Conservation (phyloP, 129 eudicot genomes). For the Flaveria bidentis region DNA sequence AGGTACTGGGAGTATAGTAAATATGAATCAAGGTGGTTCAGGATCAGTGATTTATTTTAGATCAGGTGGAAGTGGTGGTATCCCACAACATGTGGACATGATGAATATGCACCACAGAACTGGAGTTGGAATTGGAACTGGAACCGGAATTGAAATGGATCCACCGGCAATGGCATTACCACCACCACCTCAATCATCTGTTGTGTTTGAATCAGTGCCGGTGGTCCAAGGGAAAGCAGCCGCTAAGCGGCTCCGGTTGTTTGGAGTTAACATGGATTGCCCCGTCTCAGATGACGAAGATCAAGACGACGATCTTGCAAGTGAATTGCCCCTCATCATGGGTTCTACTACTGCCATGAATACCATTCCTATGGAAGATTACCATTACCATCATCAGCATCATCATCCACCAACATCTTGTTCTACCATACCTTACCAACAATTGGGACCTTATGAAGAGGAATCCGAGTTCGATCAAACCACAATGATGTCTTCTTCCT, state of each 20-base stretch:
- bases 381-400: constrained; percentile 19
- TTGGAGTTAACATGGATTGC: constrained; percentile 97
- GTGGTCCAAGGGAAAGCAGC: constrained; percentile 94
- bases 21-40: constrained; percentile 47
- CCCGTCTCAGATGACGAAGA: constrained; percentile 61
- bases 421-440: constrained; percentile 53
- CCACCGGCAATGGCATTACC: constrained; percentile 27
- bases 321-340: constrained; percentile 37
- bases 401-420: constrained; percentile 28
- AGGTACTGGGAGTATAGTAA: constrained; percentile 34
- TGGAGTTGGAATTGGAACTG: constrained; percentile 18
- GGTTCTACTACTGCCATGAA: constrained; percentile 1
- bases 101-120: constrained; percentile 40
- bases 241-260: constrained; percentile 76
- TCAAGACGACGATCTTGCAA: constrained; percentile 33
- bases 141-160: constrained; percentile 29
- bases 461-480: constrained; percentile 21
- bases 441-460: constrained; percentile 46
- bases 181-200: neutral
- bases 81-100: constrained; percentile 42
- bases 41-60: constrained; percentile 65
- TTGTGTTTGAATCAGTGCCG: constrained; percentile 87
- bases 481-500: constrained; percentile 30
- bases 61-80: constrained; percentile 34
- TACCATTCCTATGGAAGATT: constrained; percentile 15